Evolutionary conservation across 805 yeast species (phyloP), one percentile per base, ranked within the genome.

Genomic region (Tetrapisispora pingtungensis): DNA sequence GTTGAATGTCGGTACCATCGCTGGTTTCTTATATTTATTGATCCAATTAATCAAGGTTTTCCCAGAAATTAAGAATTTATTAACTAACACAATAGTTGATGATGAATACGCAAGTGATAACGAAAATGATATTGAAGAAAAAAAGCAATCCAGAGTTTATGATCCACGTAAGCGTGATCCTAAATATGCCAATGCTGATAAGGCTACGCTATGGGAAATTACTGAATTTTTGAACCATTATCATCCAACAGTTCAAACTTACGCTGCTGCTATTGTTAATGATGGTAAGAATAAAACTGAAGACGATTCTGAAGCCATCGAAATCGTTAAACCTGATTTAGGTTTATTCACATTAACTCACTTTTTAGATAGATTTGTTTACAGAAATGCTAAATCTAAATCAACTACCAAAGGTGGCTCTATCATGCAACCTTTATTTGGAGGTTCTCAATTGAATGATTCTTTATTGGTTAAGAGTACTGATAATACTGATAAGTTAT

Each of bases 361-460:
- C 65, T 93, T 93, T 77, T 73, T 93, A 67, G 96, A 93, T 65
- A 78, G 95, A 64, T 93, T 94, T 67, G 96, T 93, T 33, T 93
- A 93, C 70, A 83, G 86, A 67, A 87, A 88, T 62, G 86, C 96
- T 40, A 87, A 86, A 68, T 82, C 78, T 55, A 84, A 82, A 64
- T 71, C 79, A 17, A 62, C 70, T 30, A 68, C 80, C n/a, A 80
- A 84, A 61, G 97, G 97, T 57, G 71, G 83, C 4, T 87, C 97
- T 36, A 89, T 93, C 60, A 93, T 93, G 97, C 98, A 93, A 71
- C 97, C 98, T 41, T 71, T 93, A 51, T 88, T 94, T 37, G 97
- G 96, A 50, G 73, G 79, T 1, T 52, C 63, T 7, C 55, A 52
- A 33, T 84, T 81, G 49, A 80, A 85, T 18, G 85, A 84, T 10